Evolutionary conservation across 2,329 filamentous ascomycete genomes (phyloP).

Genomic region (Trichoderma aggressivum): DNA sequence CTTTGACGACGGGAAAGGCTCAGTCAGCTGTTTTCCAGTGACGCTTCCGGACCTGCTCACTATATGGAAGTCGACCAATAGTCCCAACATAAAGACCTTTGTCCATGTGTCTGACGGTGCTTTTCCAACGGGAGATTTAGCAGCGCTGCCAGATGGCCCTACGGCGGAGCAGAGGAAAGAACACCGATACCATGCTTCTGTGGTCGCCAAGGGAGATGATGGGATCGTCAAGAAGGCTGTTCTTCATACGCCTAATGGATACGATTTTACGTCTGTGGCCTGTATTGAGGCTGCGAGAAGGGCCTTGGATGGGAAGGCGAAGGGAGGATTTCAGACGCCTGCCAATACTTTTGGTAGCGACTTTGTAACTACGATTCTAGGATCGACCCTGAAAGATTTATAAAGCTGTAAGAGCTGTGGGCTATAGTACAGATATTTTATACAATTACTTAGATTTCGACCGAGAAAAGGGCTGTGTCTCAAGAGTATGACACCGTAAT

Average conservation of each 20-base stretch:
- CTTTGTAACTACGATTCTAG: background rate
- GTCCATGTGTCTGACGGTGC: background rate
- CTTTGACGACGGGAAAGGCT: background rate
- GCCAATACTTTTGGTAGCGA: background rate
- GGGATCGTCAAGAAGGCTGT: background rate
- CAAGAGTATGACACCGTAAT: background rate
- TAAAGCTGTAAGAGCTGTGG: background rate
- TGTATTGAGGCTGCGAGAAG: background rate
- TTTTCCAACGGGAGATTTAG: background rate
- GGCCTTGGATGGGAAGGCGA: background rate
- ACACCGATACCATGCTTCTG: background rate
- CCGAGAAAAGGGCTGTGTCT: rapidly evolving
- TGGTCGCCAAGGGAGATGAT: background rate
- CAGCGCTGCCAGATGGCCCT: background rate
- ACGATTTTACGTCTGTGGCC: background rate
- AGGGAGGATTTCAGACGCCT: background rate
- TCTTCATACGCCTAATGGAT: background rate
- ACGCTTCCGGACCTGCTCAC: background rate
- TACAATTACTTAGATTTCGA: background rate
- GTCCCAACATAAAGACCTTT: background rate
- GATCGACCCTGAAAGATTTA: background rate
- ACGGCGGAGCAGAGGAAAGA: background rate
- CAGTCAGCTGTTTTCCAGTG: background rate
- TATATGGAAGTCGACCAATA: background rate
- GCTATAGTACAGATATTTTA: rapidly evolving